Base-by-base conservation (phyloP, 768 basidiomycete species). In the Agaricus subrufescens region DNA sequence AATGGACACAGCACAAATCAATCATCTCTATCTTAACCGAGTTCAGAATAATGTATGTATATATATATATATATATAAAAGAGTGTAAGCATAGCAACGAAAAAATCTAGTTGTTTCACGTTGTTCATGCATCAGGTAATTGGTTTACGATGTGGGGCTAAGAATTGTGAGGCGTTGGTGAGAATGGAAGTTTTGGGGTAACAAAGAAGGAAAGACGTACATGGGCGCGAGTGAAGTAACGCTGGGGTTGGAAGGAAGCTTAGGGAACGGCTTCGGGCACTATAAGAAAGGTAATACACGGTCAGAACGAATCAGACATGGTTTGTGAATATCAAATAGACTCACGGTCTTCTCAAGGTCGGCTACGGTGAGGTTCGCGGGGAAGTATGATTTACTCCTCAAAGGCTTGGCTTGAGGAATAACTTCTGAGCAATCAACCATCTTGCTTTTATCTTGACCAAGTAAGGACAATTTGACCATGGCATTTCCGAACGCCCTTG, bases 371-470 rank as follows among this genome's bases (percentile, higher is more conserved):
- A 56, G 31, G 29, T 29, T 19, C n/a, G 54, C 54, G 6, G 54
- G 54, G 54, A 56, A 49, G 47, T 34, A 40, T 6, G 54, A 29
- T 7, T 43, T 40, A 12, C 12, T 10, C 2, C 8, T 49, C 54
- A 49, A 43, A 43, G 54, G 27, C 40, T 49, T 56, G 6, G 75
- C 69, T 2, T 56, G 54, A 4, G 77, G 76, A 42, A 79, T 75
- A 50, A 77, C 73, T 39, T 78, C 76, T 5, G 72, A 74, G 62
- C 77, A 79, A 64, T 79, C 77, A 38, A 73, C 65, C 57, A 79
- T 57, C 8, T 65, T 60, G 46, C 53, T 61, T n/a, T 56, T 56
- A 58, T 77, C 68, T 42, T 78, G 74, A 11, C 76, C 79, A 43
- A 78, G 56, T 15, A 75, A 59, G 11, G 75, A 71, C 39, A 79